Base-by-base conservation (phyloP, 2,329 filamentous ascomycete genomes). In the Aureobasidium leucospermi region DNA sequence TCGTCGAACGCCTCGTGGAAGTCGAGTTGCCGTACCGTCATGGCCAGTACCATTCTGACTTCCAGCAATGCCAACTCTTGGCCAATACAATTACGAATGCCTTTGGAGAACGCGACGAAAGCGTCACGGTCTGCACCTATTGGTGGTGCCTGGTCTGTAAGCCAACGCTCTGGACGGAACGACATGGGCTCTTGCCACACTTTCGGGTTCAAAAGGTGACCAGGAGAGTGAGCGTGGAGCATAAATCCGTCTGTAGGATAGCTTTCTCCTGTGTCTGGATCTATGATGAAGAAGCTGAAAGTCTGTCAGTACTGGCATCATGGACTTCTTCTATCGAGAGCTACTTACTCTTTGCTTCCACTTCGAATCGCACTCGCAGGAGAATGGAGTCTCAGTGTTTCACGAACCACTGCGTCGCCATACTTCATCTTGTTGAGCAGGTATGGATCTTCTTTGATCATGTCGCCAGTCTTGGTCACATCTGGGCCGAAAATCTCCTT, bases 1-100 rank as follows among this genome's bases (percentile, higher is more conserved):
- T 73, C 74, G 13, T 70, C 68, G 62, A 74, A 79, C 7, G 66
- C 67, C 2, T 69, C 67, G 6, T 42, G 5, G 60, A 85, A 76
- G 38, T 82, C 78, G 49, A 82, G 80, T 16, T 77, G 75, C 51
- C 80, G 67, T 11, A 78, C 66, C 0, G 77, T 77, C 67, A 81
- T 75, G 3, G 78, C 76, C 31, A 84, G 68, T 6, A 80, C 72
- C 61, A 80, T 70, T 62, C 77, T 77, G 23, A 79, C 65, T 68
- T 85, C 81, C 15, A 81, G 70, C 69, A 78, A 76, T 0, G 78
- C 81, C 46, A 84, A 71, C 63, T 80, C 78, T 67, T 83, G 79
- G 1, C 81, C 82, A n/a, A 84, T 76, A 64, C 82, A 86, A 55
- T 78, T 79, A 11, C 82, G 69, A 2, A 76, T 74, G 0, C 83